Conservation (phyloP, 306 rosid genomes). For the Dalbergia cultrata region DNA sequence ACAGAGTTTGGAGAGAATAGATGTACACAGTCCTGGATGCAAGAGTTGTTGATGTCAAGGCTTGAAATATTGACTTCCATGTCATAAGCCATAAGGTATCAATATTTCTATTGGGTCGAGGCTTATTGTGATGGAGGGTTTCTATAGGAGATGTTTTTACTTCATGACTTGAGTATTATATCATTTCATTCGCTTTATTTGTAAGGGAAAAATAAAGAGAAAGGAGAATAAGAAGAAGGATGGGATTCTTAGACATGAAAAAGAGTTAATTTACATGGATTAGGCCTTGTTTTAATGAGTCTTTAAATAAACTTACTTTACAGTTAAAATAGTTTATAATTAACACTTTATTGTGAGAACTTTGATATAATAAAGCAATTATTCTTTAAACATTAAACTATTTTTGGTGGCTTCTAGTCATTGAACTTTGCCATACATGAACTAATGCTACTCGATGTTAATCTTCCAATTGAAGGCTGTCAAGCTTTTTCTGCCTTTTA, state of each 20-base stretch:
- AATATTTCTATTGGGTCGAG: too few relatives aligned
- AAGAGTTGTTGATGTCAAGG: too few relatives aligned
- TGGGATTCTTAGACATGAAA: constrained; percentile 4
- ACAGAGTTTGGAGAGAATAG: too few relatives aligned
- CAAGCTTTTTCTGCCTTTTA: constrained; percentile 50
- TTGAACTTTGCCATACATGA: neutral
- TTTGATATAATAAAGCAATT: neutral
- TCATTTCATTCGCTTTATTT: constrained; percentile 34
- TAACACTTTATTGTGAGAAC: neutral
- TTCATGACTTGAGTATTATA: neutral
- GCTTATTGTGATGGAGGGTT: neutral
- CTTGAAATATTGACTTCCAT: too few relatives aligned
- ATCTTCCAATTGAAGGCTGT: constrained; percentile 53
- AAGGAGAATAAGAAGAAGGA: neutral
- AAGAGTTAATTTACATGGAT: constrained; percentile 6
- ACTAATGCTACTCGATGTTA: constrained; percentile 30
- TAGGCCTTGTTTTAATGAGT: constrained; percentile 13
- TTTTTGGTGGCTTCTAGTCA: too few relatives aligned
- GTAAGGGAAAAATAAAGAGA: neutral
- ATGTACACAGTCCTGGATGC: too few relatives aligned
- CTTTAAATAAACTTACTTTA: neutral
- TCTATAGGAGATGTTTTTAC: neutral
- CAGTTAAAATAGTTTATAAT: neutral
- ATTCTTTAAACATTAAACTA: too few relatives aligned
- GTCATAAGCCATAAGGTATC: too few relatives aligned